Percentiles rank a stretch among this genome's conserved stretches.
phyloP scores from a whole-genome alignment of 1,284 basidiomycete species.

The Austropuccinia psidii region DNA sequence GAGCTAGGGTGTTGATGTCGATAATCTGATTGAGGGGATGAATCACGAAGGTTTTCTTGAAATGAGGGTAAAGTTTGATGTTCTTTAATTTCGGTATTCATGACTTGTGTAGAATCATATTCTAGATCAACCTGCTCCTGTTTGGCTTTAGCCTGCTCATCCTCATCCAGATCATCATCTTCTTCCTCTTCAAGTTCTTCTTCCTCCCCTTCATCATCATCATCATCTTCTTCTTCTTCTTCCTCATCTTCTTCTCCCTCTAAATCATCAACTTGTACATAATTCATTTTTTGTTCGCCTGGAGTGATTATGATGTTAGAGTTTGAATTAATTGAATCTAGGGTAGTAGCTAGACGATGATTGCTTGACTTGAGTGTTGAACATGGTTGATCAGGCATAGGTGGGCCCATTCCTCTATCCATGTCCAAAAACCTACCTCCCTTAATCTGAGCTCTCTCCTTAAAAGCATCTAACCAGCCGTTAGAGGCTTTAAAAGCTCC shows the following conservation, averaged over 20 bases:
- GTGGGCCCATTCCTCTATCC: too few species aligned
- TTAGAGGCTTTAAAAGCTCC: conserved; percentile 78
- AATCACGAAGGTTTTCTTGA: not conserved
- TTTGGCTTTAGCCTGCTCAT: conserved; percentile 39
- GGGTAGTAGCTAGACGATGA: conserved; percentile 30
- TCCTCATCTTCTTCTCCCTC: conserved; percentile 24
- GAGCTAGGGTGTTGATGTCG: conserved; percentile 11
- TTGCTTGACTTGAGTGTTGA: not conserved
- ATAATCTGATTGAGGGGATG: not conserved
- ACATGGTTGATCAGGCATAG: too few species aligned
- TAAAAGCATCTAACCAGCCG: conserved; percentile 87
- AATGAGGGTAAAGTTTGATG: not conserved
- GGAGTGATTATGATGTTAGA: conserved; percentile 57
- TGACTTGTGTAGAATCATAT: conserved; percentile 35
- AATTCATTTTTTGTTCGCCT: conserved; percentile 45
- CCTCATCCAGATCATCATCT: conserved; percentile 51
- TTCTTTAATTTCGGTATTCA: not conserved
- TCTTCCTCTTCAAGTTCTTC: conserved; percentile 53
- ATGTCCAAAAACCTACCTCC: conserved; percentile 40
- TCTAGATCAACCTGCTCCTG: conserved; percentile 39
- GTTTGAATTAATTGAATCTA: conserved; percentile 66
- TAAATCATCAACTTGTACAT: conserved; percentile 47
- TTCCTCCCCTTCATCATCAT: conserved; percentile 43
- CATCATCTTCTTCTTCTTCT: conserved; percentile 29
- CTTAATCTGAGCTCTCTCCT: conserved; percentile 62